Percentiles rank a stretch among this genome's conserved stretches.
Conservation (phyloP, 2,329 filamentous ascomycete species). For the Plenodomus lindquistii region DNA sequence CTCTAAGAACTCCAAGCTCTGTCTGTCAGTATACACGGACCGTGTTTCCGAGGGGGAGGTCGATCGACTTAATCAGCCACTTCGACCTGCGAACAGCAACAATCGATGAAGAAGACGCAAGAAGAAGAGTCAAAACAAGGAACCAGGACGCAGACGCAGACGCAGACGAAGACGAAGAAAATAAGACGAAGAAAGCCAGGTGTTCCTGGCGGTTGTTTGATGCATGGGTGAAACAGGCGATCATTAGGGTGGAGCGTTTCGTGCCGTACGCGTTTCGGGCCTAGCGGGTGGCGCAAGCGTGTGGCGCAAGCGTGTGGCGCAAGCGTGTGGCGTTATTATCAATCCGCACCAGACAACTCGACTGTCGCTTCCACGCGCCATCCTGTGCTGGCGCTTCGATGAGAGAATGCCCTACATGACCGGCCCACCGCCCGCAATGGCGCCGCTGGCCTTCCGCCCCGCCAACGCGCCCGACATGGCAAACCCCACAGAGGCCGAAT, state of each 20-base stretch:
- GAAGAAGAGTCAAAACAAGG: slow-evolving; percentile 8
- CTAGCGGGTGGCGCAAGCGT: too few species aligned
- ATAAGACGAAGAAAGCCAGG: slow-evolving; percentile 33
- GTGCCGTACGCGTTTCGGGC: slow-evolving; percentile 23
- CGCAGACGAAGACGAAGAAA: slow-evolving; percentile 15
- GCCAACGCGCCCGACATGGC: slow-evolving; percentile 16
- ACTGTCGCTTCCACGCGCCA: background rate
- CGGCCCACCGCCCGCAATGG: slow-evolving; percentile 19
- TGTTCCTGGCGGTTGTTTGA: slow-evolving; percentile 32
- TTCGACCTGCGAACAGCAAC: slow-evolving; percentile 26
- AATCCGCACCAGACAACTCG: slow-evolving; percentile 2
- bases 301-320: slow-evolving; percentile 21
- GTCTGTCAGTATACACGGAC: slow-evolving; percentile 18
- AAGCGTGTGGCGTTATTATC: slow-evolving; percentile 33
- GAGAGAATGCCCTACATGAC: slow-evolving; percentile 34
- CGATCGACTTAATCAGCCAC: slow-evolving; percentile 4
- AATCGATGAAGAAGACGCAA: slow-evolving; percentile 1
- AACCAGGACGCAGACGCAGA: slow-evolving; percentile 12
- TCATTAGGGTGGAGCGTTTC: slow-evolving; percentile 26
- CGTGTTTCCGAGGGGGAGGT: slow-evolving; percentile 22
- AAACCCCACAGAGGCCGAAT: slow-evolving; percentile 4
- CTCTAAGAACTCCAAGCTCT: slow-evolving; percentile 17
- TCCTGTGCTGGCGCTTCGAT: background rate
- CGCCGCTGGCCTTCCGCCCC: slow-evolving; percentile 27
- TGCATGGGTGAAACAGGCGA: slow-evolving; percentile 43